Evolutionary conservation across 23 red algal genomes (phyloP), one percentile per base, ranked within the genome.

Genomic region (Gracilariopsis chorda): DNA sequence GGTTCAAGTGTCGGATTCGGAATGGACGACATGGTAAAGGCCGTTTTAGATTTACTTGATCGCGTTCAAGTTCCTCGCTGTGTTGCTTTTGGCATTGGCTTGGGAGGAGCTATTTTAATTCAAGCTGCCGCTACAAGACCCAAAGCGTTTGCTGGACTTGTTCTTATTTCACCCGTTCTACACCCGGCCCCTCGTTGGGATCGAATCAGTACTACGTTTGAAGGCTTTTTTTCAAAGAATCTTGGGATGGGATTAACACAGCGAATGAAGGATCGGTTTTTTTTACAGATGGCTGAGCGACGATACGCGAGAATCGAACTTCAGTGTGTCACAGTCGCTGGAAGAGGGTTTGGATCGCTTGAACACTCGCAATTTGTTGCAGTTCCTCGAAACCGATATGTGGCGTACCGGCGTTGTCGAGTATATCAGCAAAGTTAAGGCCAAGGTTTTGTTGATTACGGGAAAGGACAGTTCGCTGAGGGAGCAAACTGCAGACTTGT

Each of bases 271-370:
- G 88, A 91, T 34, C 34, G 77, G 12, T 91, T 91, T 33, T n/a
- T 48, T 91, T 24, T 48, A 42, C 30, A 52, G 88, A 52, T 91
- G 88, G 88, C 43, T 91, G 21, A 62, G 44, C 41, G 75, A 80
- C 24, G 75, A 80, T 33, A 61, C 76, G 16, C 35, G 61, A 25
- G 88, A 65, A 72, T 73, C 53, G 36, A 82, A 91, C 51, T 71
- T 44, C 41, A 59, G 51, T 23, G 70, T 82, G 25, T 56, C 63
- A 30, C 75, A 82, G 32, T 68, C 62, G 16, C 58, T 91, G 7
- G 88, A 82, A 32, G 74, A 80, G 49, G 77, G 77, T 8, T 30
- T 91, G 25, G 88, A 91, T 51, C 88, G 88, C 24, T 49, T 80
- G 19, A 91, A 91, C 42, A 25, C 88, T 51, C 41, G 47, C 36